phyloP scores from a whole-genome alignment of 805 yeast genomes.

The Lachancea waltii region DNA sequence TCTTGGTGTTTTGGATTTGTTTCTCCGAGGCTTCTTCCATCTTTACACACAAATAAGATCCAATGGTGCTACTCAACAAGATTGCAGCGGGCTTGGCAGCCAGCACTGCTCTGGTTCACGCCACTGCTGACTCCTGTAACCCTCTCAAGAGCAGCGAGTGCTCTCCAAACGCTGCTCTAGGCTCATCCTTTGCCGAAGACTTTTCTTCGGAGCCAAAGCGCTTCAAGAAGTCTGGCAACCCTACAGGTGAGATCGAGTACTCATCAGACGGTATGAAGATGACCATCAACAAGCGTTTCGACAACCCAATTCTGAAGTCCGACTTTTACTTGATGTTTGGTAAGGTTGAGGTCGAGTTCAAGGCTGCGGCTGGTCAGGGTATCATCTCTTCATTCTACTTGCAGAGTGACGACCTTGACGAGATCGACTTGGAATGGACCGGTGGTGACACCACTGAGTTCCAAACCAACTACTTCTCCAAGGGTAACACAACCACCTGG shows the following conservation, averaged over 20 bases:
- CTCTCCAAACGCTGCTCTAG: conserved; percentile 55
- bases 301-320: conserved; percentile 73
- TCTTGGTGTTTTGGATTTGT: background rate
- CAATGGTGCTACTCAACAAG: background rate
- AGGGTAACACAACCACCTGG: conserved; percentile 71
- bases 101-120: conserved; percentile 2
- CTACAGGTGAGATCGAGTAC: conserved; percentile 40
- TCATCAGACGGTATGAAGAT: conserved; percentile 54
- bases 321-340: conserved; percentile 88
- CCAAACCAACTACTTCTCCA: conserved; percentile 74
- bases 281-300: conserved; percentile 54
- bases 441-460: conserved; percentile 73
- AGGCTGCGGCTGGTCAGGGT: conserved; percentile 75
- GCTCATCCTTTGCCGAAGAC: conserved; percentile 44
- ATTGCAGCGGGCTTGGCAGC: background rate
- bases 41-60: background rate
- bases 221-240: conserved; percentile 38
- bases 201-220: conserved; percentile 41
- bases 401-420: conserved; percentile 82
- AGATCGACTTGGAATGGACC: conserved; percentile 81
- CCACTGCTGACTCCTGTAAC: conserved; percentile 34
- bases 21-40: no score
- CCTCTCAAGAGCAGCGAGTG: conserved; percentile 39
- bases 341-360: conserved; percentile 60
- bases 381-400: conserved; percentile 74